Evolutionary conservation across 306 rosid genomes (phyloP).

Genomic region (Lathyrus sativus): DNA sequence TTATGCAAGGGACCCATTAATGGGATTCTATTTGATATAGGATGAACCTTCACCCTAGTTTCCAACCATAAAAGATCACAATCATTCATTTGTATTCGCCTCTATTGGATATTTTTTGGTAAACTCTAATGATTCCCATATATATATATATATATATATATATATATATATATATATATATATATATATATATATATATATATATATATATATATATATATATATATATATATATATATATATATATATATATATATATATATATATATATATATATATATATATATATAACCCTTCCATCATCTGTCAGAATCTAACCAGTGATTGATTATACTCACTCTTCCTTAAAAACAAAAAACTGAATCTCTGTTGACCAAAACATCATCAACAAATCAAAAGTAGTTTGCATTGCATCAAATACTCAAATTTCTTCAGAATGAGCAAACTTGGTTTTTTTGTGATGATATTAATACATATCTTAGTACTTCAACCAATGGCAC

Average conservation of each 20-base stretch:
- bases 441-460: constrained; percentile 47
- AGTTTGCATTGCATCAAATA: neutral
- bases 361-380: constrained; percentile 1
- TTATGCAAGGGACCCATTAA: constrained; percentile 38
- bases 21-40: neutral
- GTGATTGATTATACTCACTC: constrained; percentile 27
- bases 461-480: too few relatives aligned
- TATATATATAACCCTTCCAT: constrained; percentile 10
- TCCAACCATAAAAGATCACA: constrained; percentile 34
- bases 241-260: too few relatives aligned
- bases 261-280: too few relatives aligned
- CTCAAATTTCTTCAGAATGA: constrained; percentile 41
- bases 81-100: constrained; percentile 25
- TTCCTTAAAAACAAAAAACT: neutral
- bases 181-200: too few relatives aligned
- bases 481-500: constrained; percentile 45
- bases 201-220: too few relatives aligned
- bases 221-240: too few relatives aligned
- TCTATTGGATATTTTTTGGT: neutral
- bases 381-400: too few relatives aligned
- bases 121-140: constrained; percentile 28
- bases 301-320: constrained; percentile 7
- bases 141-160: too few relatives aligned
- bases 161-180: too few relatives aligned
- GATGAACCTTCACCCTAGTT: constrained; percentile 34